Base-by-base conservation (phyloP, 1,284 basidiomycete species). In the Mycena citricolor region DNA sequence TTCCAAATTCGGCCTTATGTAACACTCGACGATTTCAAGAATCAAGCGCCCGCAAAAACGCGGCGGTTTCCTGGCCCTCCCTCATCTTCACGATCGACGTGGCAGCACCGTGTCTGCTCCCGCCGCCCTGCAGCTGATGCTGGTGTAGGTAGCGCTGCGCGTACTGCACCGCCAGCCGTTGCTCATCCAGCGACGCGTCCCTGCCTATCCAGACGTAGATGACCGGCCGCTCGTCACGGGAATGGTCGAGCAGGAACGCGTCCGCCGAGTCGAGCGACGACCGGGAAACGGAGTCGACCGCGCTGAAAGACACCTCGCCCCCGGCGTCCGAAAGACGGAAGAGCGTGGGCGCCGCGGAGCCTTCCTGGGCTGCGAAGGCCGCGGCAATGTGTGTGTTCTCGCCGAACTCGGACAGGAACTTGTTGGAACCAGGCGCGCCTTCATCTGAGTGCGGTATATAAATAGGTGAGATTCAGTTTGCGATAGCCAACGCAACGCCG, bases 151-250 rank as follows among this genome's bases (percentile, higher is more conserved):
- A 81, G 21, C 55, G 59, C 52, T 82, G 78, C 5, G 76, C 78
- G 45, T 81, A 77, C 51, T 76, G 71, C 19, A 76, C 41, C 2
- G 74, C 73, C 19, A 79, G 61, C 8, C 78, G 67, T 17, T 67
- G 60, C 57, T 82, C 79, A 17, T 62, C 66, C 42, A 72, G 54
- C 14, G 73, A 73, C 21, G 77, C 71, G 8, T 65, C 57, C 8
- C 61, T 66, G 4, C 81, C 80, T 19, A 83, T 64, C 81, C 81
- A 83, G 13, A 78, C 66, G 53, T 77, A 82, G 22, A 82, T 59
- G 2, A 69, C 68, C 8, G 74, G 71, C 35, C 63, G 61, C 3
- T 51, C 48, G 39, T 61, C 61, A 40, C 58, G 56, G 8, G 67
- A 60, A 44, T 62, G 51, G 50, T 81, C 76, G 26, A 80, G 54